Evolutionary conservation across 164 flowering plant genomes (phyloP).

Genomic region (Vitis labrusca): DNA sequence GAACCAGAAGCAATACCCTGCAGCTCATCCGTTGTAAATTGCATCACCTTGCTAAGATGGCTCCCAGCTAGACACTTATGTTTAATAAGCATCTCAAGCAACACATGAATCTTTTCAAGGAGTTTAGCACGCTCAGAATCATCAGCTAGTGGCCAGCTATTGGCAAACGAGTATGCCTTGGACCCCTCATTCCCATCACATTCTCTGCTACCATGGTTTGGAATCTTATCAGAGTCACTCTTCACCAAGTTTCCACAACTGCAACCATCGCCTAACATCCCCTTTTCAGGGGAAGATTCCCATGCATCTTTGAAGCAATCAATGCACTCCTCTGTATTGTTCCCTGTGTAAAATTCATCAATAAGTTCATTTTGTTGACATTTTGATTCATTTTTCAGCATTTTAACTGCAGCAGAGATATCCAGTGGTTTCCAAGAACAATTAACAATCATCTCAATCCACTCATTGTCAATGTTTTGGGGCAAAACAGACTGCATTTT

Average conservation of each 20-base stretch:
- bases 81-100: constrained; percentile 66
- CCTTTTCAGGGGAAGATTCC: constrained; percentile 50
- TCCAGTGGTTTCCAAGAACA: constrained; percentile 89
- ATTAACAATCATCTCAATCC: constrained; percentile 79
- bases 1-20: constrained; percentile 59
- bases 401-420: constrained; percentile 57
- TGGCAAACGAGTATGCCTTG: constrained; percentile 26
- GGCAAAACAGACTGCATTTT: constrained; percentile 73
- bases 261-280: constrained; percentile 27
- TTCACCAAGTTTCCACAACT: constrained; percentile 27
- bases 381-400: constrained; percentile 52
- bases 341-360: constrained; percentile 30
- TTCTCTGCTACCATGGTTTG: constrained; percentile 35
- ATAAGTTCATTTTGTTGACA: constrained; percentile 24
- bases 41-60: constrained; percentile 79
- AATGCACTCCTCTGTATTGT: constrained; percentile 30
- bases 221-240: constrained; percentile 26
- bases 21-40: constrained; percentile 77
- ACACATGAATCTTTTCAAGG: constrained; percentile 64
- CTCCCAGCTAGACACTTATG: constrained; percentile 74
- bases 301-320: constrained; percentile 55
- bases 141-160: constrained; percentile 75
- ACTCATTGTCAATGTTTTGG: constrained; percentile 59
- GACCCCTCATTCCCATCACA: constrained; percentile 38
- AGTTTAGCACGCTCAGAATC: constrained; percentile 80